These are phyloP conservation scores for Pontederia paniculata DNA, from an alignment of 176 grass and related monocot genomes.

Conservation along the genomic window DNA sequence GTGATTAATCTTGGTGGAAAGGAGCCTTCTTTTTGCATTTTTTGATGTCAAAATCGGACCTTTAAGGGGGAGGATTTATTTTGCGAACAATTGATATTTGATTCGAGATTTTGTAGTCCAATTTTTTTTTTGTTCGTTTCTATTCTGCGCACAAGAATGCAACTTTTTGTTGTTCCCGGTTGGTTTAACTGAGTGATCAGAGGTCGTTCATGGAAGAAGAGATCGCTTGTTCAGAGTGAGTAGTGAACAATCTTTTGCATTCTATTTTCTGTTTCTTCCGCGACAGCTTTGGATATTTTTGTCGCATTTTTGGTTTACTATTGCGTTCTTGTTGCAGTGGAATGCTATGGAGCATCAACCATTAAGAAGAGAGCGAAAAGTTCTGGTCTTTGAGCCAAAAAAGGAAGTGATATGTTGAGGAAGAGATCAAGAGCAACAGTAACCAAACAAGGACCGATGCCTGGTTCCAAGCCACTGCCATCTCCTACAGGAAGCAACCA, in stretches of 20 bases:
- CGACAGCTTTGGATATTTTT: too few species aligned
- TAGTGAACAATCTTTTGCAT: too few species aligned
- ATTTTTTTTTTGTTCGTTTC: neutral
- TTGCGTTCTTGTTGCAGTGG: neutral
- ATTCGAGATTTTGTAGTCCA: neutral
- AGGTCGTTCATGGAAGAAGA: too few species aligned
- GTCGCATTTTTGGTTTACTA: too few species aligned
- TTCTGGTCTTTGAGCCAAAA: neutral
- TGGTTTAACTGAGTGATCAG: too few species aligned
- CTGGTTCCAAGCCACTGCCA: neutral
- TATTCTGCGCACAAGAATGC: too few species aligned
- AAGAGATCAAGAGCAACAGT: conserved; percentile 15
- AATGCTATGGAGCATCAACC: neutral
- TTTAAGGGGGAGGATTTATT: too few species aligned
- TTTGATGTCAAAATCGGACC: conserved; percentile 8
- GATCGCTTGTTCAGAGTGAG: too few species aligned
- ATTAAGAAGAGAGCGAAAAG: neutral
- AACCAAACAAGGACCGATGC: conserved; percentile 1
- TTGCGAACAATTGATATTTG: neutral
- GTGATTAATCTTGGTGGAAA: conserved; percentile 2
- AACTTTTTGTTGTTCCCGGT: too few species aligned
- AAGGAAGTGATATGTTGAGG: conserved; percentile 9
- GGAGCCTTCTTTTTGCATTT: conserved; percentile 3
- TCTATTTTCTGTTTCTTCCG: too few species aligned
- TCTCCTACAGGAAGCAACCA: conserved; percentile 1